Percentiles rank a stretch among this genome's conserved stretches.
Conservation (phyloP, 2,329 filamentous ascomycete genomes). For the Penicillium decumbens region DNA sequence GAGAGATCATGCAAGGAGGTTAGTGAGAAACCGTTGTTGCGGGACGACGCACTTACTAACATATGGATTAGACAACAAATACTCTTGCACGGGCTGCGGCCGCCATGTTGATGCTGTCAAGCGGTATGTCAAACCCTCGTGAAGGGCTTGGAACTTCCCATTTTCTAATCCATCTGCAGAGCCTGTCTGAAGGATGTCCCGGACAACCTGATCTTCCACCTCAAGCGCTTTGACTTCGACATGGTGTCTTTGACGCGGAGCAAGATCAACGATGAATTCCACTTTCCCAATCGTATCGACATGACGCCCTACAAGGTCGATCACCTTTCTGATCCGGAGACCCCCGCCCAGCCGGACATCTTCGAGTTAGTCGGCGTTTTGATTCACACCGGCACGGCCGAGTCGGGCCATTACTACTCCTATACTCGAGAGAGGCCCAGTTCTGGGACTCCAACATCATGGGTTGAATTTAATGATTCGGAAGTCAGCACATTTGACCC, state of each 20-base stretch:
- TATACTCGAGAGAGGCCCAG: slow-evolving; percentile 77
- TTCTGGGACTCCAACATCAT: slow-evolving; percentile 48
- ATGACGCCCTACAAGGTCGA: slow-evolving; percentile 89
- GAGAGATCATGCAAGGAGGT: slow-evolving; percentile 91
- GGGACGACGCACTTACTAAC: slow-evolving; percentile 17
- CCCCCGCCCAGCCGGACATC: slow-evolving; percentile 60
- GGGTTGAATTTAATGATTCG: slow-evolving; percentile 96
- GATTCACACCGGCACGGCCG: slow-evolving; percentile 86
- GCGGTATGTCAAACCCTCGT: slow-evolving; percentile 47
- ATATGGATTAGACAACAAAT: slow-evolving; percentile 72
- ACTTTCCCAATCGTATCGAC: slow-evolving; percentile 77
- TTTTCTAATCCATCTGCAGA: slow-evolving; percentile 41
- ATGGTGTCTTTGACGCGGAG: slow-evolving; percentile 66
- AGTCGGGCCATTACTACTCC: slow-evolving; percentile 96
- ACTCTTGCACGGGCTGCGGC: slow-evolving; percentile 89
- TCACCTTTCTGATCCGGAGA: slow-evolving; percentile 62
- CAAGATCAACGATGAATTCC: slow-evolving; percentile 95
- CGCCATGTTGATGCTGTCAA: slow-evolving; percentile 90
- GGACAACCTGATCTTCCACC: slow-evolving; percentile 89
- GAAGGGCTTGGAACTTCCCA: background rate
- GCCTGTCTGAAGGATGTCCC: slow-evolving; percentile 89
- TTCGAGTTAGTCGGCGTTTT: slow-evolving; percentile 95
- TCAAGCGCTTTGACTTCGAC: slow-evolving; percentile 60
- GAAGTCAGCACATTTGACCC: slow-evolving; percentile 72
- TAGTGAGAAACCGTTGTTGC: slow-evolving; percentile 24